These are phyloP conservation scores for Thielaviopsis cerberus DNA, from an alignment of 2,329 filamentous ascomycete genomes.

Conservation along the genomic window DNA sequence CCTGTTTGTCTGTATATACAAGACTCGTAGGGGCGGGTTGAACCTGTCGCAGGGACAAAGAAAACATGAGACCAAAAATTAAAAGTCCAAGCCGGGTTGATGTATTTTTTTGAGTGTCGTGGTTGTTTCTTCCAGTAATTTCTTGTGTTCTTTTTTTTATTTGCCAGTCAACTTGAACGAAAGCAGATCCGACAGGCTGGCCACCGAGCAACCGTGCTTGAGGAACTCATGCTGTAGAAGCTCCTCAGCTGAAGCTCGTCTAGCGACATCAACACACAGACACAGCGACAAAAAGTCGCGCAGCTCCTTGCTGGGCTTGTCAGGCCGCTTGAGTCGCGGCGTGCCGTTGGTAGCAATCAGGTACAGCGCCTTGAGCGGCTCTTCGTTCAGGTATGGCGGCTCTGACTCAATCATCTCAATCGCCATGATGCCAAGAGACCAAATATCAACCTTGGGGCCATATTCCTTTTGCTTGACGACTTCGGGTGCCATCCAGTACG, in stretches of 20 bases:
- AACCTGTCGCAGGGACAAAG: background rate
- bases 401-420: slow-evolving; percentile 99
- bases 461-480: slow-evolving; percentile 99
- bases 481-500: slow-evolving; percentile 99
- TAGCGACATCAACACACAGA: slow-evolving; percentile 90
- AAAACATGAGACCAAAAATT: background rate
- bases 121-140: background rate
- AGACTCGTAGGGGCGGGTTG: no score
- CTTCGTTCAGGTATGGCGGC: slow-evolving; percentile 92
- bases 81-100: background rate
- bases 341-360: slow-evolving; percentile 97
- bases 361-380: slow-evolving; percentile 90
- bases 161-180: slow-evolving; percentile 65
- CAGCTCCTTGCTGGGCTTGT: slow-evolving; percentile 92
- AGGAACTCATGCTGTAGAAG: slow-evolving; percentile 84
- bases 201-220: slow-evolving; percentile 70
- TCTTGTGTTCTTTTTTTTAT: slow-evolving; percentile 20
- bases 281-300: slow-evolving; percentile 95
- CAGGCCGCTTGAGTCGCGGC: slow-evolving; percentile 89
- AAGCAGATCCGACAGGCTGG: slow-evolving; percentile 69
- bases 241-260: slow-evolving; percentile 77
- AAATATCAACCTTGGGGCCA: slow-evolving; percentile 94
- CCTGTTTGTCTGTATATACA: background rate
- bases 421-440: slow-evolving; percentile 97
- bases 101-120: background rate